Evolutionary conservation across 1,284 basidiomycete genomes (phyloP).

Genomic region (Papiliotrema laurentii): DNA sequence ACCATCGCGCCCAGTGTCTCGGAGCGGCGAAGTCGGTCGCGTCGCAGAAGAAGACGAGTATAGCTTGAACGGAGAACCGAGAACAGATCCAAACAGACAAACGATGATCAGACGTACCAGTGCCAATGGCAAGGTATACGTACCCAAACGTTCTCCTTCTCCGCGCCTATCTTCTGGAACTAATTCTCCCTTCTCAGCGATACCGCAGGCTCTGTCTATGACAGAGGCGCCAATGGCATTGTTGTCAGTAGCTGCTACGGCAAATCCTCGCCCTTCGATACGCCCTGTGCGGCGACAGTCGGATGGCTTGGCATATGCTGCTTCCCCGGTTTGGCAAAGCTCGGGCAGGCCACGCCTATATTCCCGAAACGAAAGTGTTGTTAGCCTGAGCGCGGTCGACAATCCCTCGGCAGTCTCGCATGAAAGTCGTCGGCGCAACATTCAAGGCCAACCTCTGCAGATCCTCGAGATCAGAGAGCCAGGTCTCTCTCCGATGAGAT

Average conservation of each 20-base stretch:
- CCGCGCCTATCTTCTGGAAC: slow-evolving; percentile 13
- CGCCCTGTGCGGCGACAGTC: slow-evolving; percentile 28
- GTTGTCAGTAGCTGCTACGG: no score
- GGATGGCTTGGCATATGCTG: slow-evolving; percentile 16
- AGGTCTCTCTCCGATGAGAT: slow-evolving; percentile 72
- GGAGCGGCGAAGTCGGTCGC: slow-evolving; percentile 17
- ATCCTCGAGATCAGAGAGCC: slow-evolving; percentile 75
- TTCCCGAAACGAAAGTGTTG: slow-evolving; percentile 30
- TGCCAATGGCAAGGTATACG: slow-evolving; percentile 32
- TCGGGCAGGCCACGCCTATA: slow-evolving; percentile 20
- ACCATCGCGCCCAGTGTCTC: slow-evolving; percentile 11
- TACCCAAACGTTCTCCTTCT: slow-evolving; percentile 33
- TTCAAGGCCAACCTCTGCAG: slow-evolving; percentile 58
- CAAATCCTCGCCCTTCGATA: neutral
- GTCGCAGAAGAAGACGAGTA: slow-evolving; percentile 27
- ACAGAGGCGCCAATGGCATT: no score
- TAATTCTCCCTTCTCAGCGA: no score
- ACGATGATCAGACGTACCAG: slow-evolving; percentile 13
- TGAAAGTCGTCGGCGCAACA: slow-evolving; percentile 8
- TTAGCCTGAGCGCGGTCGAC: slow-evolving; percentile 22
- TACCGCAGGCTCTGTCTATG: no score
- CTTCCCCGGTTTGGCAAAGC: no score
- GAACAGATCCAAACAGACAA: slow-evolving; percentile 6
- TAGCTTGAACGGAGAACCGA: neutral
- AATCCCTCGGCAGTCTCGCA: slow-evolving; percentile 19